Percentiles rank a stretch among this genome's conserved stretches.
phyloP scores from a whole-genome alignment of 257 asterid species.

The Cynanchum wilfordii region DNA sequence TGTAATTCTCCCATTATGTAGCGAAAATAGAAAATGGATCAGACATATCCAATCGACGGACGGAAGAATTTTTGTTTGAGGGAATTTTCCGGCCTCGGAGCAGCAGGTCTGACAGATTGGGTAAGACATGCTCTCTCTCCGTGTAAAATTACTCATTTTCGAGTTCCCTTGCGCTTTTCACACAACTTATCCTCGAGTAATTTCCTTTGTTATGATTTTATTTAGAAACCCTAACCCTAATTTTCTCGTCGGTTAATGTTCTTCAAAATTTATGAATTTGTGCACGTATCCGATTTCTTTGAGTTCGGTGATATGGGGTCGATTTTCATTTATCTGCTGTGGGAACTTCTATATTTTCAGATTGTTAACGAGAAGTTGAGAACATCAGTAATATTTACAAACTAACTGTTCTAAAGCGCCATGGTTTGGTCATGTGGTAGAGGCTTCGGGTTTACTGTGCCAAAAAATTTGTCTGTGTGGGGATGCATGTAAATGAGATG shows the following conservation, averaged over 20 bases:
- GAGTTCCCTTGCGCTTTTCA: background rate
- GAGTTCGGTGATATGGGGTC: background rate
- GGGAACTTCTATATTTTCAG: background rate
- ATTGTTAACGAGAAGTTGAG: background rate
- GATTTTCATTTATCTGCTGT: background rate
- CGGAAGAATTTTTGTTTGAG: too few species aligned
- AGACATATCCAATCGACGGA: background rate
- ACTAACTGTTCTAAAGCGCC: background rate
- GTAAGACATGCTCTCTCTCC: background rate
- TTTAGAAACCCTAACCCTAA: conserved; percentile 1
- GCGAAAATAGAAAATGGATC: conserved; percentile 18
- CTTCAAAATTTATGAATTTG: background rate
- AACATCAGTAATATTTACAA: background rate
- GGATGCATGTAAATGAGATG: background rate
- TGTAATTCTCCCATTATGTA: conserved; percentile 42
- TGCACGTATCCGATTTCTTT: background rate
- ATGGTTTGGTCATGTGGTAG: background rate
- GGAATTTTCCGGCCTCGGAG: background rate
- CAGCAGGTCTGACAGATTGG: background rate
- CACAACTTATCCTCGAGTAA: background rate
- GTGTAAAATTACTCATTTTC: too few species aligned
- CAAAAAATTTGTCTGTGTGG: background rate
- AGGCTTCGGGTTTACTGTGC: background rate
- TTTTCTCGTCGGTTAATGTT: background rate
- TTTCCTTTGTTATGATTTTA: background rate